Percentiles rank a stretch among this genome's conserved stretches.
Evolutionary conservation across 2,329 filamentous ascomycete species (phyloP).

Genomic region (Hypoxylon sp.): DNA sequence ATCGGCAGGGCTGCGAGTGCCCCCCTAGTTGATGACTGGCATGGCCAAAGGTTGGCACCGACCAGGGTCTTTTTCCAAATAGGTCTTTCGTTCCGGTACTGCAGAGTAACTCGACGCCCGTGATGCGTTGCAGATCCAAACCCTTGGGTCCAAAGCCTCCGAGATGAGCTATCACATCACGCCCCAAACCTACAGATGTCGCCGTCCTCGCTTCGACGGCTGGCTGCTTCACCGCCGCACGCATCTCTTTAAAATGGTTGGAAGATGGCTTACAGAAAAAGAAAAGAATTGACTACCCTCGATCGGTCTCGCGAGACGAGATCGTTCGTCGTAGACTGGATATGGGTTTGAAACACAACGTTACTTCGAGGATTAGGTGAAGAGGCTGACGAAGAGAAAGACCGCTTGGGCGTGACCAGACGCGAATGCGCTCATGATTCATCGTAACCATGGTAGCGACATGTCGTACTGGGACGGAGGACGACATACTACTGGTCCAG

Average conservation of each 20-base stretch:
- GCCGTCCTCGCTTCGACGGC: constrained; percentile 8
- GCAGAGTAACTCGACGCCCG: constrained; percentile 18
- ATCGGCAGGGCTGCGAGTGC: constrained; percentile 27
- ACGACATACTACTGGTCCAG: constrained; percentile 32
- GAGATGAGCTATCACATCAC: constrained; percentile 21
- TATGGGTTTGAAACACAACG: constrained; percentile 29
- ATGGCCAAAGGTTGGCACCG: constrained; percentile 27
- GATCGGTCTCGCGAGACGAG: constrained; percentile 5
- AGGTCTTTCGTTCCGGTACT: constrained; percentile 27
- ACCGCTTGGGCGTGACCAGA: constrained; percentile 25
- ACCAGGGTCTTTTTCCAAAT: constrained; percentile 30
- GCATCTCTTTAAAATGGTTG: neutral
- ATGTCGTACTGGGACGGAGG: constrained; percentile 28
- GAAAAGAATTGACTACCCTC: neutral
- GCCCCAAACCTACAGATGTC: constrained; percentile 18
- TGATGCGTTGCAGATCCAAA: constrained; percentile 35
- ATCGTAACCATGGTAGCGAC: constrained; percentile 26
- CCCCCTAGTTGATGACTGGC: constrained; percentile 30
- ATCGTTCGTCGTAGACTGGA: constrained; percentile 9
- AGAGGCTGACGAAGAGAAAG: constrained; percentile 18
- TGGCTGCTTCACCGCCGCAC: neutral
- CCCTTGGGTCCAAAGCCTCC: constrained; percentile 32
- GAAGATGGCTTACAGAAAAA: neutral
- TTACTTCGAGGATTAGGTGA: constrained; percentile 27
- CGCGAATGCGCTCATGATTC: constrained; percentile 14